Base-by-base conservation (phyloP, 2,329 filamentous ascomycete species). In the Diplodia sapinea region DNA sequence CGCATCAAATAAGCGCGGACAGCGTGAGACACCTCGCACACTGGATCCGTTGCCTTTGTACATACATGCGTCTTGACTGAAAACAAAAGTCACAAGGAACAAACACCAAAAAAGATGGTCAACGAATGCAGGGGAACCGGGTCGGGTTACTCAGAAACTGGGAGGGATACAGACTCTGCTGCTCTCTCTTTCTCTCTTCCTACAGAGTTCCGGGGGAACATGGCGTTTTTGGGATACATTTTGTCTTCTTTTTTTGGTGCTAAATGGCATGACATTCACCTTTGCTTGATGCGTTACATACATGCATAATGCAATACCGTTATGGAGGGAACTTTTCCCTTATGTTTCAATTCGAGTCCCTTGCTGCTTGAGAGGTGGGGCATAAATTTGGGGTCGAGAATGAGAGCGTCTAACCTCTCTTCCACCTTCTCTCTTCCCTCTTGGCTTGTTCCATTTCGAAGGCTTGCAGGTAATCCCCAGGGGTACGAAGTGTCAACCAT, bases 1-100 rank as follows among this genome's bases (percentile, higher is more conserved):
- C 85, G 89, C 61, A 88, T 90, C 71, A 79, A 80, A 70, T 84
- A 81, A 69, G 29, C n/a, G 29, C 12, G 15, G 29, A 13, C 26
- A 36, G 31, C 9, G 9, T 13, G 6, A 12, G 52, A 50, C 52
- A 57, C 23, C 38, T 52, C 20, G 50, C 50, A 52, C 20, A 36
- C 13, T 20, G 31, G 17, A 40, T 57, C 54, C 20, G 17, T 23
- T 20, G 40, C n/a, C 57, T 50, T 47, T 63, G 59, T 63, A 63
- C 43, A 63, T 63, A 63, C 59, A 51, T 47, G 15, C 54, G 36
- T 56, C 33, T 31, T 56, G 17, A 38, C 20, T 38, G 36, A 31
- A 13, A 23, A 55, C 17, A 23, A 55, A 33, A 29, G 31, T 56
- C 54, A 15, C 8, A 23, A 12, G n/a, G 36, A 56, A 38, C 9